phyloP scores from a whole-genome alignment of 345 rosid species.

The Lepidium aucheri region DNA sequence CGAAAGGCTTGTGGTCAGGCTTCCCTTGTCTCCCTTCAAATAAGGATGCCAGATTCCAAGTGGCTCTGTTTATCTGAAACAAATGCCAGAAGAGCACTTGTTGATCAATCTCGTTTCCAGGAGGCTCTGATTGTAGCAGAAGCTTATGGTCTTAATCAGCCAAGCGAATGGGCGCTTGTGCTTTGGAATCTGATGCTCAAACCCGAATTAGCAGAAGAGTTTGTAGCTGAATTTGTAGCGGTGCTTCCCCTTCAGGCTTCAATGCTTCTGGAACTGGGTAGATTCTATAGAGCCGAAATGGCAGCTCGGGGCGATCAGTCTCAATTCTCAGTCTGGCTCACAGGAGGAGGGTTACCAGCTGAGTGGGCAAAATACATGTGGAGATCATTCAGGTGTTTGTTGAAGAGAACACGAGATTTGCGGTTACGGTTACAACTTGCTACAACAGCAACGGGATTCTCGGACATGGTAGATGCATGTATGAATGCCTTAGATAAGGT shows the following conservation, averaged over 20 bases:
- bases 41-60: slow-evolving; percentile 87
- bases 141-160: slow-evolving; percentile 92
- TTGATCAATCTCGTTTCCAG: slow-evolving; percentile 86
- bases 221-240: slow-evolving; percentile 88
- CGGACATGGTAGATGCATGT: slow-evolving; percentile 54
- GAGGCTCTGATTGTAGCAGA: slow-evolving; percentile 97
- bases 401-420: slow-evolving; percentile 80
- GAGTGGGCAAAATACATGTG: slow-evolving; percentile 92
- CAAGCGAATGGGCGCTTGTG: slow-evolving; percentile 87
- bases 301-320: slow-evolving; percentile 95
- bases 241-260: slow-evolving; percentile 89
- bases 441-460: slow-evolving; percentile 67
- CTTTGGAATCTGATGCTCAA: slow-evolving; percentile 96
- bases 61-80: slow-evolving; percentile 87
- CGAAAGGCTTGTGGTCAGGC: slow-evolving; percentile 82
- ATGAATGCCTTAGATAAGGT: slow-evolving; percentile 57
- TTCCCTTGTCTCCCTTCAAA: slow-evolving; percentile 91
- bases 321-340: slow-evolving; percentile 92
- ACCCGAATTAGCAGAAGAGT: slow-evolving; percentile 81
- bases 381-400: slow-evolving; percentile 84
- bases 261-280: slow-evolving; percentile 79
- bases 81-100: slow-evolving; percentile 77
- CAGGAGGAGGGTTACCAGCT: slow-evolving; percentile 85
- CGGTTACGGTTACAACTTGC: slow-evolving; percentile 76
- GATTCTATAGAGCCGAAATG: slow-evolving; percentile 79